A percentile compares a stretch with the other conserved stretches of the same genome.
phyloP scores from a whole-genome alignment of 192 early-diverging fungal genomes.

The Mortierella claussenii region DNA sequence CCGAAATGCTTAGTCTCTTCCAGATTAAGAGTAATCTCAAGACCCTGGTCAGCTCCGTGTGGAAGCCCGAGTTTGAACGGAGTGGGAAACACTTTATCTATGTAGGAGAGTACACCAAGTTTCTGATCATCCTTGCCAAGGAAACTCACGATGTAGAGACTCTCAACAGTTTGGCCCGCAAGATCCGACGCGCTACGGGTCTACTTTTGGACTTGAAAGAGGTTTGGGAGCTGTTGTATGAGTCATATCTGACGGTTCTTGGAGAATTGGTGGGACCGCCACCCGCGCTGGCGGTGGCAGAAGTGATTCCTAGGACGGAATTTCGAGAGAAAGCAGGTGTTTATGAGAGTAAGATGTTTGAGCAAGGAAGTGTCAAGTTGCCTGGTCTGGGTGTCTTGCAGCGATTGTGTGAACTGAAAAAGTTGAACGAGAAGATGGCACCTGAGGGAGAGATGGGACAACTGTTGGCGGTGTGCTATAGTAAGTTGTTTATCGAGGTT shows the following conservation, averaged over 20 bases:
- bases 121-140: constrained; percentile 68
- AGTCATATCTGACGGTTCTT: constrained; percentile 56
- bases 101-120: constrained; percentile 72
- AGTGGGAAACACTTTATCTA: constrained; percentile 83
- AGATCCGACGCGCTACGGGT: constrained; percentile 61
- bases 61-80: constrained; percentile 84
- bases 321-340: constrained; percentile 45
- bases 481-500: constrained; percentile 46
- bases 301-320: constrained; percentile 45
- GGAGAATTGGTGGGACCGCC: constrained; percentile 33
- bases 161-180: constrained; percentile 64
- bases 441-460: constrained; percentile 46
- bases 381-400: constrained; percentile 24
- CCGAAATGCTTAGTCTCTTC: constrained; percentile 67
- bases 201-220: constrained; percentile 64
- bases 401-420: constrained; percentile 43
- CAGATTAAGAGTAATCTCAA: constrained; percentile 62
- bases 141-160: constrained; percentile 67
- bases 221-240: constrained; percentile 60
- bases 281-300: constrained; percentile 26
- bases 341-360: constrained; percentile 49
- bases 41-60: constrained; percentile 73
- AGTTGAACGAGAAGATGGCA: constrained; percentile 50
- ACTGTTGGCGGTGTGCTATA: constrained; percentile 40
- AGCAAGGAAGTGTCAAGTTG: constrained; percentile 18